A percentile compares a stretch with the other conserved stretches of the same genome.
phyloP scores from a whole-genome alignment of 129 eudicot species.

The Solidago caesia region DNA sequence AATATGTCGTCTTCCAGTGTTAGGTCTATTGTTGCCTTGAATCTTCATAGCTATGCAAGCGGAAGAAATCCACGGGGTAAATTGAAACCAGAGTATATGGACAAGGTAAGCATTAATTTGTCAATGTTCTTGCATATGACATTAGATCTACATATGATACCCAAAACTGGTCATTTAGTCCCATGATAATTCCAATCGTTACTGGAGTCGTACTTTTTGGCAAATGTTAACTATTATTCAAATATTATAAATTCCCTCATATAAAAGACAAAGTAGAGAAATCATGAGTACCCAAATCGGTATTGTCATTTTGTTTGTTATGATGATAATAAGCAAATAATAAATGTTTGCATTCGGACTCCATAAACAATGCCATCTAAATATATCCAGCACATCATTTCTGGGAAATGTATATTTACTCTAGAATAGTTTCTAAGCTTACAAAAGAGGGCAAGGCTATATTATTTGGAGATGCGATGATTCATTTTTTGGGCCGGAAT shows the following conservation, averaged over 20 bases:
- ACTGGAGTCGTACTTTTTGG: neutral
- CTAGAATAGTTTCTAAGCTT: too few species aligned
- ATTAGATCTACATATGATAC: neutral
- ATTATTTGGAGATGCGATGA: too few species aligned
- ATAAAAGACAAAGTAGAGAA: too few species aligned
- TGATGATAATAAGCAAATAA: too few species aligned
- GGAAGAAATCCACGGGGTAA: slow-evolving; percentile 98
- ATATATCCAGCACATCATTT: too few species aligned
- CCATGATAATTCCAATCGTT: neutral
- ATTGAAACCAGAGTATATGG: slow-evolving; percentile 74
- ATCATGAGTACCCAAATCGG: too few species aligned
- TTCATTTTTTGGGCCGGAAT: too few species aligned
- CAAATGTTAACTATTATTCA: neutral
- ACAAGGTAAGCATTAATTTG: slow-evolving; percentile 52
- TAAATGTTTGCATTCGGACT: too few species aligned
- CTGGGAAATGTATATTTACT: too few species aligned
- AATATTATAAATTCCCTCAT: neutral
- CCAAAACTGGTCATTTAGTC: neutral
- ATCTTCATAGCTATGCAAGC: slow-evolving; percentile 91
- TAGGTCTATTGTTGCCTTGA: slow-evolving; percentile 81
- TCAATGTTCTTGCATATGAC: neutral
- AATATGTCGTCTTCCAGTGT: slow-evolving; percentile 54
- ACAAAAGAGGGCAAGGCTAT: too few species aligned
- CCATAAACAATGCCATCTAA: too few species aligned
- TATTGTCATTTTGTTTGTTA: too few species aligned